Evolutionary conservation across 1,284 basidiomycete species (phyloP), one percentile per base, ranked within the genome.

Genomic region (Microbotryum silenes-acaulis): DNA sequence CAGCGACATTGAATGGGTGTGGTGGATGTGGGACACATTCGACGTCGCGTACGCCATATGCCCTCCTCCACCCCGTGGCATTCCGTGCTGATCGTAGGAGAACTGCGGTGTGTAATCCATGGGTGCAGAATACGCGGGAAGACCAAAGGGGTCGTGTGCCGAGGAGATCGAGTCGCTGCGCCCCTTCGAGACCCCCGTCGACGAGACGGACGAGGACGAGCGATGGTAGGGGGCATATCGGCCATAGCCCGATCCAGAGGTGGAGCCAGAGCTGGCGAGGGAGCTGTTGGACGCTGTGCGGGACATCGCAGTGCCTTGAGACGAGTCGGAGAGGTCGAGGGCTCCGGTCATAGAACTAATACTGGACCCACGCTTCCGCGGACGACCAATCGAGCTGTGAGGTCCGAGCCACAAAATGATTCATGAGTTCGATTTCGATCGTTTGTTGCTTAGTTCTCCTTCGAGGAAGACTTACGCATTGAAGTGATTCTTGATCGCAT

Each of bases 401-500:
- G 21, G 2, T 7, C 4, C 27, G 45, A 7, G 16, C 3, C 16
- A 25, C 37, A 21, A 25, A n/a, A 48, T 7, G 46, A 42, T 33
- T n/a, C 18, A 23, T 16, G 16, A 42, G 18, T 18, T 27, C 18
- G 16, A 53, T 21, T 20, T 21, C 29, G n/a, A 16, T 14, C 16
- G 27, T 16, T n/a, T 18, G 18, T 20, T 12, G 4, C n/a, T 7
- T 10, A 16, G 16, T 18, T 4, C 16, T 14, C 20, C 9, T 10
- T 6, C 14, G 23, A 21, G 23, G 5, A 1, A 2, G 4, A 53
- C 59, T 50, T 20, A 65, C 56, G 71, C 69, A 51, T 72, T 72
- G 67, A 64, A 73, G 52, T 70, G 66, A 47, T 73, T 73, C 60
- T 72, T 73, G 66, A 72, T 72, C n/a, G 68, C 64, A 48, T 73